phyloP scores from a whole-genome alignment of 2,329 filamentous ascomycete genomes.

The Aureobasidium uvarum region DNA sequence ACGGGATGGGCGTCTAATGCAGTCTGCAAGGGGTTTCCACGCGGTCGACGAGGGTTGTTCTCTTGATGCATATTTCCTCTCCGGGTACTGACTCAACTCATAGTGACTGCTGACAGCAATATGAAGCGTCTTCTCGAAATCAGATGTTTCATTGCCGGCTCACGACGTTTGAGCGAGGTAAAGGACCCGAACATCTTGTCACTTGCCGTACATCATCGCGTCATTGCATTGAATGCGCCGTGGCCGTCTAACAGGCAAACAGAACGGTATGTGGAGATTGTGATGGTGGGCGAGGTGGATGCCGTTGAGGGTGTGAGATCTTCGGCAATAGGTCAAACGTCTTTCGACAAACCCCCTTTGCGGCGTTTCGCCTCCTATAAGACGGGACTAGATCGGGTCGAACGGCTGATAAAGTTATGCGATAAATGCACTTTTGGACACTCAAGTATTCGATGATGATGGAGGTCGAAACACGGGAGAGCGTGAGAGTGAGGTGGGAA shows the following conservation, averaged over 20 bases:
- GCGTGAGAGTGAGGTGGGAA: neutral
- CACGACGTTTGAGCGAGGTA: neutral
- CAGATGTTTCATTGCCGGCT: neutral
- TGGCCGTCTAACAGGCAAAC: conserved; percentile 6
- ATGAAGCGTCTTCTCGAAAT: neutral
- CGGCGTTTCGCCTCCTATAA: conserved; percentile 15
- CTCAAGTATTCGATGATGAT: neutral
- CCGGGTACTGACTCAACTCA: neutral
- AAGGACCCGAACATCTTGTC: neutral
- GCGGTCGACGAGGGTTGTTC: conserved; percentile 1
- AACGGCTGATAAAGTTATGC: neutral
- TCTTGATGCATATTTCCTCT: conserved; percentile 2
- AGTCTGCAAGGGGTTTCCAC: conserved; percentile 16
- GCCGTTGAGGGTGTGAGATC: conserved; percentile 18
- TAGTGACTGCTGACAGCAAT: neutral
- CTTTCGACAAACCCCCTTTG: neutral
- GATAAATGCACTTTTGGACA: neutral
- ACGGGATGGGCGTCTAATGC: conserved; percentile 19
- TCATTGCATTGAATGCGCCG: conserved; percentile 12
- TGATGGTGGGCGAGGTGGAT: conserved; percentile 12
- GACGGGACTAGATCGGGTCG: conserved; percentile 2
- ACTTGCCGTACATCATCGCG: neutral
- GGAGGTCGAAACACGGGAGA: neutral
- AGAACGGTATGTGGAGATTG: conserved; percentile 9
- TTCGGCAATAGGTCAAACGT: conserved; percentile 22